These are phyloP conservation scores for Candida suzukii DNA, from an alignment of 805 yeast genomes.

Conservation along the genomic window DNA sequence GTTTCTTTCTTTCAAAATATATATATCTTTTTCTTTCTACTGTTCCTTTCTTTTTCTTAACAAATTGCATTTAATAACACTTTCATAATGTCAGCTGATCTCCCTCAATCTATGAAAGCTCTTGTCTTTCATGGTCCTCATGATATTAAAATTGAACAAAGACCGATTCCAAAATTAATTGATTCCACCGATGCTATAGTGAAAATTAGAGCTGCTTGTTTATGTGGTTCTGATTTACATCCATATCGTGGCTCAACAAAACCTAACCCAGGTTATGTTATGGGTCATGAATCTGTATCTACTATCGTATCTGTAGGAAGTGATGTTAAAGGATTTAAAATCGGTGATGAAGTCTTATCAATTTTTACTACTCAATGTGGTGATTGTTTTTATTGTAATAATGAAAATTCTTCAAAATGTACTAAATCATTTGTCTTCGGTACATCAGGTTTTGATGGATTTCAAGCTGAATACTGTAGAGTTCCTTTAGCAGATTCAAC, in stretches of 20 bases:
- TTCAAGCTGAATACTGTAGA: constrained; percentile 54
- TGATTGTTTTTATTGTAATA: constrained; percentile 47
- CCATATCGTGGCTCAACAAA: constrained; percentile 44
- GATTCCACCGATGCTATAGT: constrained; percentile 37
- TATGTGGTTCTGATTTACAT: constrained; percentile 53
- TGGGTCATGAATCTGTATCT: constrained; percentile 33
- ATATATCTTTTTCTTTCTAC: no score
- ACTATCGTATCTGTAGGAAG: constrained; percentile 33
- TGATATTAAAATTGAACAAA: constrained; percentile 30
- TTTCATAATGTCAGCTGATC: neutral
- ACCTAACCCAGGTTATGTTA: constrained; percentile 38
- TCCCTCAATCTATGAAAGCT: constrained; percentile 35
- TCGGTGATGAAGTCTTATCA: constrained; percentile 41
- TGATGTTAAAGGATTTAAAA: constrained; percentile 24
- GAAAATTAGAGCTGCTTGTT: constrained; percentile 39
- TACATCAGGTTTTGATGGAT: constrained; percentile 49
- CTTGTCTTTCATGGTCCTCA: constrained; percentile 40
- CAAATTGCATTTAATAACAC: neutral
- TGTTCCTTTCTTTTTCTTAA: no score
- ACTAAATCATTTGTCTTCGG: constrained; percentile 42
- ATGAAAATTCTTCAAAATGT: constrained; percentile 42
- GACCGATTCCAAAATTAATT: constrained; percentile 32
- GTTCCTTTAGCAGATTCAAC: constrained; percentile 53
- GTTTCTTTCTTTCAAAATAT: no score
- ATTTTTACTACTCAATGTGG: constrained; percentile 55